Conservation (phyloP, 2,329 filamentous ascomycete genomes). For the Colletotrichum orchidophilum region DNA sequence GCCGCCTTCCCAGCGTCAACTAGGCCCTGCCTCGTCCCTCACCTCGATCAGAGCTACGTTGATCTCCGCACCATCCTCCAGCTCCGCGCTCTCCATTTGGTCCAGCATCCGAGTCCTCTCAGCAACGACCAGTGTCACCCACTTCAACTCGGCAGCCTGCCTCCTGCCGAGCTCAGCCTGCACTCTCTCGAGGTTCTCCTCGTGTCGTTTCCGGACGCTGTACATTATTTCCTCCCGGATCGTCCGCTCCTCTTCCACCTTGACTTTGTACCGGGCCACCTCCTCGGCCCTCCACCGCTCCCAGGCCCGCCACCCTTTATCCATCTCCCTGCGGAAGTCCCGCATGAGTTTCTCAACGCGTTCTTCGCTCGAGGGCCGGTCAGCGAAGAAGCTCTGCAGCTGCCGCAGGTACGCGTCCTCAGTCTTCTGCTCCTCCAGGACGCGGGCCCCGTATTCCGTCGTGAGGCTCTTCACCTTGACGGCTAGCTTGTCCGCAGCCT, state of each 20-base stretch:
- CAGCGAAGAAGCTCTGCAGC: constrained; percentile 48
- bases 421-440: constrained; percentile 51
- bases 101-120: constrained; percentile 55
- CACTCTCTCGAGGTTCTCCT: constrained; percentile 39
- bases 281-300: constrained; percentile 52
- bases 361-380: constrained; percentile 39
- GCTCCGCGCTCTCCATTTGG: constrained; percentile 53
- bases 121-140: constrained; percentile 54
- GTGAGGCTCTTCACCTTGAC: constrained; percentile 47
- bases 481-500: constrained; percentile 41
- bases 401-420: constrained; percentile 54
- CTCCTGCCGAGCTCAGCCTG: constrained; percentile 44
- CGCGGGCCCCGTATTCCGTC: constrained; percentile 52
- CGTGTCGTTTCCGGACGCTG: constrained; percentile 45
- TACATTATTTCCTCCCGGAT: constrained; percentile 55
- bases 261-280: constrained; percentile 46
- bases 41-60: neutral
- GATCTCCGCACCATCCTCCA: constrained; percentile 44
- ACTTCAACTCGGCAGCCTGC: constrained; percentile 55
- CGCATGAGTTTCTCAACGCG: constrained; percentile 45
- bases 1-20: constrained; percentile 3
- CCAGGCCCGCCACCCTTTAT: constrained; percentile 51
- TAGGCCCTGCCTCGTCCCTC: neutral
- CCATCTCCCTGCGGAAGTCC: constrained; percentile 50
- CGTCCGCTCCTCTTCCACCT: constrained; percentile 49